Conservation (phyloP, 2,329 filamentous ascomycete genomes). For the Botrytis tulipae region DNA sequence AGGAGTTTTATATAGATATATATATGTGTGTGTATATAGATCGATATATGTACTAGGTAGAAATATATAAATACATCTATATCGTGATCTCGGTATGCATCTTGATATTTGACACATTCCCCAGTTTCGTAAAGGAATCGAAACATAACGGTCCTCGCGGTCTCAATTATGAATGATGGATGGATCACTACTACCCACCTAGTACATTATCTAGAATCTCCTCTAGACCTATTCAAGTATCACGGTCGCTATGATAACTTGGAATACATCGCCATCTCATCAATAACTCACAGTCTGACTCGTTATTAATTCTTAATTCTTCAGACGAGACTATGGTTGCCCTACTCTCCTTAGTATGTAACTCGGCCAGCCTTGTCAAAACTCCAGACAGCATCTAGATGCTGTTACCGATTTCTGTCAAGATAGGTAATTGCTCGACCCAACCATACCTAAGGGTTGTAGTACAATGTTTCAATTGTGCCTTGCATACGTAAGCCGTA, state of each 20-base stretch:
- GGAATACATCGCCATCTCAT: not conserved
- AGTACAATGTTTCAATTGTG: conserved; percentile 2
- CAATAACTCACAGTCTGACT: not conserved
- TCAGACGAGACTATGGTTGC: not conserved
- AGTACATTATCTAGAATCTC: not conserved
- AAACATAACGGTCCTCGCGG: too few relatives aligned
- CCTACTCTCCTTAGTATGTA: not conserved
- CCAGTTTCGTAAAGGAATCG: not conserved
- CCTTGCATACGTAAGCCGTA: not conserved
- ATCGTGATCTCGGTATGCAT: not conserved
- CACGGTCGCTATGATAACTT: not conserved
- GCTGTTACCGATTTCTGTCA: not conserved
- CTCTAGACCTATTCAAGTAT: not conserved
- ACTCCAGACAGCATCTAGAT: not conserved
- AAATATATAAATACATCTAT: not conserved
- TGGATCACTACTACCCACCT: too few relatives aligned
- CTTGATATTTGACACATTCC: not conserved
- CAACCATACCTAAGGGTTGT: not conserved
- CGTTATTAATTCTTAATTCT: not conserved
- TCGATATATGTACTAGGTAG: not conserved
- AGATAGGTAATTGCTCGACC: not conserved
- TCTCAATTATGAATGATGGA: not conserved
- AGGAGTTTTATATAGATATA: not conserved
- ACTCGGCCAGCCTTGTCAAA: conserved; percentile 1
- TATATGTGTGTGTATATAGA: not conserved